Percentiles rank a stretch among this genome's conserved stretches.
Evolutionary conservation across 2,329 filamentous ascomycete species (phyloP).

Genomic region (Didymella pinodella): DNA sequence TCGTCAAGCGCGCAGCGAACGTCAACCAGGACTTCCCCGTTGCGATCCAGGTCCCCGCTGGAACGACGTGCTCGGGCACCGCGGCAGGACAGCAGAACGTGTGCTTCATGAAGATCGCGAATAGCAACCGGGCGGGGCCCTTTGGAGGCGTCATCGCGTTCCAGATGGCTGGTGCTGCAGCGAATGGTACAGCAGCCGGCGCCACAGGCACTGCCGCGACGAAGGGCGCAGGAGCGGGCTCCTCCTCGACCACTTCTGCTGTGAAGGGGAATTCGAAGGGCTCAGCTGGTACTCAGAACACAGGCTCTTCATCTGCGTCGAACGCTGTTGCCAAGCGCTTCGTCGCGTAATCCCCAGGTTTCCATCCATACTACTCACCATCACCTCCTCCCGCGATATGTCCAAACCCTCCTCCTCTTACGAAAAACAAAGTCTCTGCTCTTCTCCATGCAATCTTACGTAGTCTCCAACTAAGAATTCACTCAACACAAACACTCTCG

Average conservation of each 20-base stretch:
- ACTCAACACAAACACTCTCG: no score
- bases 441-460: no score
- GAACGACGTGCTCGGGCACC: neutral
- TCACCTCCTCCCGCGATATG: no score
- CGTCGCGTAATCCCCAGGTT: neutral
- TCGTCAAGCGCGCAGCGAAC: neutral
- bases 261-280: neutral
- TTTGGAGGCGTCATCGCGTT: conserved; percentile 35
- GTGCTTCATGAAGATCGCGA: neutral
- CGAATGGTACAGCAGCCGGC: no score
- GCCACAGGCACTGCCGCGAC: neutral
- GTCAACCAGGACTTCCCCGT: neutral
- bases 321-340: neutral
- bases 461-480: no score
- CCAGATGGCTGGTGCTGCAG: conserved; percentile 19
- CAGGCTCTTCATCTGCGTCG: no score
- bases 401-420: no score
- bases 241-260: neutral
- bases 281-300: neutral
- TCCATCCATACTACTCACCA: no score
- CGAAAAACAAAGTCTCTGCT: no score
- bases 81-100: neutral
- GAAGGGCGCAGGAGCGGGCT: neutral
- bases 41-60: neutral
- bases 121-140: conserved; percentile 15